Conservation (phyloP, 73 alveolate species). For the Paramecium bursaria region DNA sequence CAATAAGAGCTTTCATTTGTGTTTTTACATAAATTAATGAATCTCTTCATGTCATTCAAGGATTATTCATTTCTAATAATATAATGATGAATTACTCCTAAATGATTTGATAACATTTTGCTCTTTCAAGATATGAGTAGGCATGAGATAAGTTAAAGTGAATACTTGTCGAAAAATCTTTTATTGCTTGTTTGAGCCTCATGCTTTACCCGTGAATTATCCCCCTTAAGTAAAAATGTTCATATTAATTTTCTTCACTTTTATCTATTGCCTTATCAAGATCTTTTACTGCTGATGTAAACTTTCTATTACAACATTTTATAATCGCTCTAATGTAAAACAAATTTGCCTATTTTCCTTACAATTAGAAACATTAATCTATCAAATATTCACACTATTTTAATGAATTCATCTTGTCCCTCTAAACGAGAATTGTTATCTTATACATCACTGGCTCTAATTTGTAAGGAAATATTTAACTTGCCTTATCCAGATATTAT, state of each 20-base stretch:
- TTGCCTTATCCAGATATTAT: constrained; percentile 6
- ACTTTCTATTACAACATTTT: constrained; percentile 32
- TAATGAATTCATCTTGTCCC: constrained; percentile 4
- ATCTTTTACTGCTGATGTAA: constrained; percentile 47
- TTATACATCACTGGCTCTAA: not conserved
- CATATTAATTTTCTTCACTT: constrained; percentile 45
- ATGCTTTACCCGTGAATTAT: constrained; percentile 32
- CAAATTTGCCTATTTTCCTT: constrained; percentile 39
- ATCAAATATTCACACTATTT: constrained; percentile 8
- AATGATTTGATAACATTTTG: constrained; percentile 35
- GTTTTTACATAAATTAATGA: not conserved
- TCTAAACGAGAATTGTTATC: not conserved
- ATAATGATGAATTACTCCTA: constrained; percentile 24
- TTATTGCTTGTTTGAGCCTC: constrained; percentile 56
- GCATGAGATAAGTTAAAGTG: constrained; percentile 36
- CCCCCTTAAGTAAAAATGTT: constrained; percentile 45
- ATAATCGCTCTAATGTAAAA: constrained; percentile 28
- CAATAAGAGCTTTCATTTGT: constrained; percentile 41
- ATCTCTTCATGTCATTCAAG: constrained; percentile 35
- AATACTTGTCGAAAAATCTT: constrained; percentile 54
- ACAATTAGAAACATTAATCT: not conserved
- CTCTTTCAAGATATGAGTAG: constrained; percentile 48
- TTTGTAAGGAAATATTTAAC: constrained; percentile 35
- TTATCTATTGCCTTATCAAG: constrained; percentile 54
- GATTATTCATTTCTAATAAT: constrained; percentile 13